Evolutionary conservation across 2,329 filamentous ascomycete genomes (phyloP), one percentile per base, ranked within the genome.

Genomic region (Didymella lethalis): DNA sequence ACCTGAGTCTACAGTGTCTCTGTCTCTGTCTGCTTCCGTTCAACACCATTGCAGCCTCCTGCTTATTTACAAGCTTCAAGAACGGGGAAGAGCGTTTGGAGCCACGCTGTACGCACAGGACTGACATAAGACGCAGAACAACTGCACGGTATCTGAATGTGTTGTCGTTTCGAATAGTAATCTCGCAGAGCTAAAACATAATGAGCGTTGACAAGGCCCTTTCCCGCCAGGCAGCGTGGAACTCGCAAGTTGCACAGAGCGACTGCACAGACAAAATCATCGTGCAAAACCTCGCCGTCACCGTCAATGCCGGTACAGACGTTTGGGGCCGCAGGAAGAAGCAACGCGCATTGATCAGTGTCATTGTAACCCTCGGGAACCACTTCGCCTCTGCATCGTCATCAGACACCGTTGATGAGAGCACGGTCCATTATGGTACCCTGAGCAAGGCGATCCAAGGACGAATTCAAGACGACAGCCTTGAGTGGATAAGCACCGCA

Each of bases 381-480:
- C 75, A 82, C 0, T 92, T 92, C 69, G 79, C 78, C 47, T 80
- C 83, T 0, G 85, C 88, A 1, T 86, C 87, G 0, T 68, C 80
- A 1, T 75, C 76, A 4, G 90, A 93, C 77, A 78, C 78, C 8
- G 83, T 93, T 32, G 84, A 86, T 45, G 75, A 77, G n/a, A 90
- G 90, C 71, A 93, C 90, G 2, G 86, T 92, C 25, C 89, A 93
- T 78, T 93, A 93, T 69, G 90, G 90, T 2, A 82, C 80, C 10
- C 81, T 93, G 14, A 88, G 86, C 78, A 92, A 92, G 77, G 81
- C 82, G 0, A 81, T 93, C 14, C 77, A 89, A 31, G 74, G 76
- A 25, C 79, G 78, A 12, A 70, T 88, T 26, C 74, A 77, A 45
- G 61, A 74, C 2, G 43, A 55, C 8, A 48, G 48, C 16, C 38